Evolutionary conservation across 495 filamentous ascomycete genomes (phyloP).

Genomic region (Penicillium robsamsonii): DNA sequence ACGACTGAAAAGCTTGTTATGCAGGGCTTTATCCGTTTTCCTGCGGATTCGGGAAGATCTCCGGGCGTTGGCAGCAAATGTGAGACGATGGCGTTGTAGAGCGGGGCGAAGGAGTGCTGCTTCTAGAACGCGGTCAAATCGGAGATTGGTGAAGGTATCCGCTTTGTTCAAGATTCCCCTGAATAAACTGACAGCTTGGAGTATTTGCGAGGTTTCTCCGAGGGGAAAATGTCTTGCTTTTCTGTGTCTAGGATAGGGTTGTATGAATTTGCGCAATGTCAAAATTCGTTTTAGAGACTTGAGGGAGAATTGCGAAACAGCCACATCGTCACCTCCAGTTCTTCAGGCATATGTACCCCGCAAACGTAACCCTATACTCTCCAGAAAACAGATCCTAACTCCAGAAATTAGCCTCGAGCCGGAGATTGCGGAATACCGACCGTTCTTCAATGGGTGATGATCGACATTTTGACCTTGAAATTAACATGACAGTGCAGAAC

Average conservation of each 20-base stretch:
- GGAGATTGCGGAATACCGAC: constrained; percentile 10
- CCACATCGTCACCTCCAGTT: constrained; percentile 8
- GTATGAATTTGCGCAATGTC: background rate
- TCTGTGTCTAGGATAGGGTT: background rate
- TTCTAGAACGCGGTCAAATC: constrained; percentile 16
- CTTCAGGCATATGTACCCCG: constrained; percentile 9
- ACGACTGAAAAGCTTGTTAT: constrained; percentile 14
- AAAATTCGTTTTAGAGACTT: background rate
- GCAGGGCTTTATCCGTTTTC: background rate
- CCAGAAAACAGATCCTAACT: background rate
- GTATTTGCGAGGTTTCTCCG: background rate
- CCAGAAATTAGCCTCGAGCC: too few species aligned
- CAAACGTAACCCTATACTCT: background rate
- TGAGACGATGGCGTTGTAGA: constrained; percentile 20
- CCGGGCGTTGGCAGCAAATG: constrained; percentile 12
- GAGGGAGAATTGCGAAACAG: background rate
- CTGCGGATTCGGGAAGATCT: constrained; percentile 21
- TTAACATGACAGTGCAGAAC: background rate
- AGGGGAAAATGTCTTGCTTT: background rate
- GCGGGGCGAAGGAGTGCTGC: background rate
- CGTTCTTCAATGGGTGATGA: constrained; percentile 21
- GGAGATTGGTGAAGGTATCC: background rate
- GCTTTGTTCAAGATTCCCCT: background rate
- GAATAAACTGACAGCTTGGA: background rate
- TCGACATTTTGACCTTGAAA: constrained; percentile 4